Evolutionary conservation across 2,329 filamentous ascomycete genomes (phyloP), one percentile per base, ranked within the genome.

Genomic region (Stenocarpella maydis): DNA sequence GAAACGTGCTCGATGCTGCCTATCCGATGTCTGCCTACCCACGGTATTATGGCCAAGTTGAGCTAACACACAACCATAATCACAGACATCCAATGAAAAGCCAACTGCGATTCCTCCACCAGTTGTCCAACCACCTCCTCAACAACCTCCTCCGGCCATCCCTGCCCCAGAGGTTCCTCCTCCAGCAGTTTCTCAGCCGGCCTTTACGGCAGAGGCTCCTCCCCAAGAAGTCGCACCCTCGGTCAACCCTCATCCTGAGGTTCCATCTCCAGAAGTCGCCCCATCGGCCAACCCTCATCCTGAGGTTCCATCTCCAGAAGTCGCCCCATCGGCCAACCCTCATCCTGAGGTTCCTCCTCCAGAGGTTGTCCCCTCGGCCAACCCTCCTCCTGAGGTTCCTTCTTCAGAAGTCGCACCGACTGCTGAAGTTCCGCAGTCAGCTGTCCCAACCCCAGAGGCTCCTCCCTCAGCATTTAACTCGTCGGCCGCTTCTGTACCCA

Each of bases 1-100:
- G 1, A 2, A 6, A 1, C 3, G 0, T 50, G 2, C 21, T 37
- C 9, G 37, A 15, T 26, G n/a, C 2, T 1, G 0, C 21, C 26
- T 15, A 19, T 17, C 5, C 10, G 52, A 4, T 4, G 7, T 34
- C 19, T 24, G 15, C 53, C 14, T 34, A 17, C 4, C 8, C 43
- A 3, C 24, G 28, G 15, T 17, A 24, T 2, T n/a, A 37, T 24
- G 43, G 6, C 12, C 12, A 24, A 24, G 24, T 12, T 3, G 1
- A 14, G 58, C 58, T 63, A 9, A 63, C 43, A 12, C 12, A 4
- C 19, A 63, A 17, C n/a, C 10, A 1, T 14, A 12, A 21, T 5
- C 9, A 24, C 43, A 63, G 58, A 26, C 41, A 15, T 9, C 43
- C 3, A n/a, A 34, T 19, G 26, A 15, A 8, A 24, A 34, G 19